Base-by-base conservation (phyloP, 768 basidiomycete species). In the Lactarius tabidus region DNA sequence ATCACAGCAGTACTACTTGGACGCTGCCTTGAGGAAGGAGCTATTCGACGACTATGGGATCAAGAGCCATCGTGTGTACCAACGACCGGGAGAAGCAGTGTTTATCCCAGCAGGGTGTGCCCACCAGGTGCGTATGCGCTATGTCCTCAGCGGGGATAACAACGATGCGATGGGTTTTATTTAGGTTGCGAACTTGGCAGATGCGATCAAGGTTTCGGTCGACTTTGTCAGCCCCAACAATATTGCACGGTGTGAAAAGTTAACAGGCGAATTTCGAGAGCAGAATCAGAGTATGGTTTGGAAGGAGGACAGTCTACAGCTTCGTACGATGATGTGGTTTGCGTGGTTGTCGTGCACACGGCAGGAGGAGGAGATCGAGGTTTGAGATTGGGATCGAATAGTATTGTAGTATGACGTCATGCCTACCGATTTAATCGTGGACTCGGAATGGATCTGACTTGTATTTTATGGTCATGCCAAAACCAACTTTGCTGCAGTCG, bases 221-320 rank as follows among this genome's bases (percentile, higher is more conserved):
- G 95, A 98, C 76, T 98, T 94, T 75, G 93, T 97, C 69, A 92
- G 90, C 80, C 89, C 94, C 51, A 92, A 97, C 79, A 97, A 96
- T 73, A 87, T 98, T 43, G 79, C 78, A 56, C 84, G 93, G 38
- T 98, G 95, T 75, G 91, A 91, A 75, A 80, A 81, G 74, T 81
- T 98, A 62, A 95, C 91, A 66, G 80, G 81, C 69, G 95, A 98
- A 77, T 97, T 97, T 77, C 83, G 95, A 64, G 86, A 88, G 73
- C 91, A 95, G 77, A 96, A 96, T 72, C 86, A 89, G 74, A 84
- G 84, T 58, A 86, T 86, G 80, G 88, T 83, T 51, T 98, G 95
- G 95, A 95, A 95, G 75, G 90, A 93, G 74, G 95, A 98, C 72
- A 91, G 96, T 6, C 79, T 98, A 70, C 93, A 95, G 77, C 80